These are phyloP conservation scores for Coprinopsis strossmayeri DNA, from an alignment of 768 basidiomycete genomes.

Conservation along the genomic window DNA sequence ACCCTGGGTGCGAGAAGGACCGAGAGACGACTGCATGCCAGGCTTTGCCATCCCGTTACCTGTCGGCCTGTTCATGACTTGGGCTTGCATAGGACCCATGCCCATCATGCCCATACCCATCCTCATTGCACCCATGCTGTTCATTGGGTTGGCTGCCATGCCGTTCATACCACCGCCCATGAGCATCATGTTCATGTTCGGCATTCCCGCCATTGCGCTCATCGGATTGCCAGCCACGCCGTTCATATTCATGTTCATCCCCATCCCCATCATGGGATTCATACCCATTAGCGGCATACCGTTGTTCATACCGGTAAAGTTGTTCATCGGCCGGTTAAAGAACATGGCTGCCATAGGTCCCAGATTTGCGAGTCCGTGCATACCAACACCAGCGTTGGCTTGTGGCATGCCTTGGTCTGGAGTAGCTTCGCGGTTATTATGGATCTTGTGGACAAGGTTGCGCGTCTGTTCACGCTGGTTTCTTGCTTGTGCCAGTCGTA, in stretches of 20 bases:
- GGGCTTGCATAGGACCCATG: slow-evolving; percentile 18
- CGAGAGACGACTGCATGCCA: slow-evolving; percentile 27
- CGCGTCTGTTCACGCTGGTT: slow-evolving; percentile 53
- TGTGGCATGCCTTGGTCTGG: slow-evolving; percentile 17
- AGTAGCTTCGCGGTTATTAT: slow-evolving; percentile 4
- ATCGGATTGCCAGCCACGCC: background rate
- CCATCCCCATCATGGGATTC: slow-evolving; percentile 48
- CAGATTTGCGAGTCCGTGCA: slow-evolving; percentile 37
- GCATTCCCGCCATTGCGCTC: slow-evolving; percentile 25
- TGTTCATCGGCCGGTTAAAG: slow-evolving; percentile 1
- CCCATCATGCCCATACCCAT: slow-evolving; percentile 19
- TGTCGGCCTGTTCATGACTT: slow-evolving; percentile 2
- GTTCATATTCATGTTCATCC: slow-evolving; percentile 24
- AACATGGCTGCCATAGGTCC: slow-evolving; percentile 34
- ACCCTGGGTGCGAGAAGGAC: slow-evolving; percentile 36
- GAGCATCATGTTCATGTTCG: slow-evolving; percentile 17
- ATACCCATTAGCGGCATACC: slow-evolving; percentile 24
- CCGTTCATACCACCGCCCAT: slow-evolving; percentile 18
- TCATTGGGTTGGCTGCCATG: slow-evolving; percentile 19
- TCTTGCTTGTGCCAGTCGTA: slow-evolving; percentile 74
- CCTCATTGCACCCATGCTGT: slow-evolving; percentile 29
- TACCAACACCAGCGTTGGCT: no score
- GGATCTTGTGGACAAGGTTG: slow-evolving; percentile 18
- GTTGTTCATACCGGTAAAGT: background rate
- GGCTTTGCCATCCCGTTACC: slow-evolving; percentile 13